These are phyloP conservation scores for Acorus calamus DNA, from an alignment of 106 monocot genomes.

Conservation along the genomic window DNA sequence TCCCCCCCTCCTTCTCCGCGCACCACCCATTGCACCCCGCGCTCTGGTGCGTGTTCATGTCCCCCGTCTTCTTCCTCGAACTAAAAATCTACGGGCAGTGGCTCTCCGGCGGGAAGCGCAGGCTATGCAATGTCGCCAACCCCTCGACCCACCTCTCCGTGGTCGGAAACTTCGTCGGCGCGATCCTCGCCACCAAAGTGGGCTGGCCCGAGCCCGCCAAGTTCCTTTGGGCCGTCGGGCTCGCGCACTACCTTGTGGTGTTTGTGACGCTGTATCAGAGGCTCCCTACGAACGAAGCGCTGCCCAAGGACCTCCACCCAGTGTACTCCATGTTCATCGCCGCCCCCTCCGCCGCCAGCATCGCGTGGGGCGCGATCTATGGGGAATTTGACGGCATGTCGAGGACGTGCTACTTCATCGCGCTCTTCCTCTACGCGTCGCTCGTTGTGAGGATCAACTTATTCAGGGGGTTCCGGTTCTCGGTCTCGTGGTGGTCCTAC, in stretches of 20 bases:
- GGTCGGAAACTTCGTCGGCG: slow-evolving; percentile 86
- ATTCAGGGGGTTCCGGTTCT: slow-evolving; percentile 84
- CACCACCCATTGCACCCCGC: slow-evolving; percentile 30
- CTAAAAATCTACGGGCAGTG: slow-evolving; percentile 95
- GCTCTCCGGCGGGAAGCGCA: slow-evolving; percentile 81
- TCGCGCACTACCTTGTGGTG: slow-evolving; percentile 75
- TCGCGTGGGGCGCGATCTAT: slow-evolving; percentile 66
- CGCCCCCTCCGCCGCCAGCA: slow-evolving; percentile 73
- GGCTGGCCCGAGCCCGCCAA: slow-evolving; percentile 66
- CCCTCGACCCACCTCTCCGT: slow-evolving; percentile 83
- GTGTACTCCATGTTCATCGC: slow-evolving; percentile 94
- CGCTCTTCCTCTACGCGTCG: slow-evolving; percentile 70
- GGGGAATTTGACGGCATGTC: slow-evolving; percentile 64
- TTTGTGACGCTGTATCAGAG: slow-evolving; percentile 92
- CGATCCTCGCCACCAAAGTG: slow-evolving; percentile 53
- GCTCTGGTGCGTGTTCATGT: slow-evolving; percentile 49
- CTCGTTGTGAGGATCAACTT: slow-evolving; percentile 85
- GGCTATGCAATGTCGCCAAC: slow-evolving; percentile 88
- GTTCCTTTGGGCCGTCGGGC: slow-evolving; percentile 75
- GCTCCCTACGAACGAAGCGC: slow-evolving; percentile 68
- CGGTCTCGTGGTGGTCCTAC: slow-evolving; percentile 94
- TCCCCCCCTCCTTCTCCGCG: slow-evolving; percentile 28
- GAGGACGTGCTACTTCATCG: slow-evolving; percentile 74
- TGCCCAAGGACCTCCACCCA: slow-evolving; percentile 90
- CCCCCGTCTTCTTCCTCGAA: slow-evolving; percentile 61